These are phyloP conservation scores for Porcisia deanei DNA, from an alignment of 208 protist genomes.

Conservation along the genomic window DNA sequence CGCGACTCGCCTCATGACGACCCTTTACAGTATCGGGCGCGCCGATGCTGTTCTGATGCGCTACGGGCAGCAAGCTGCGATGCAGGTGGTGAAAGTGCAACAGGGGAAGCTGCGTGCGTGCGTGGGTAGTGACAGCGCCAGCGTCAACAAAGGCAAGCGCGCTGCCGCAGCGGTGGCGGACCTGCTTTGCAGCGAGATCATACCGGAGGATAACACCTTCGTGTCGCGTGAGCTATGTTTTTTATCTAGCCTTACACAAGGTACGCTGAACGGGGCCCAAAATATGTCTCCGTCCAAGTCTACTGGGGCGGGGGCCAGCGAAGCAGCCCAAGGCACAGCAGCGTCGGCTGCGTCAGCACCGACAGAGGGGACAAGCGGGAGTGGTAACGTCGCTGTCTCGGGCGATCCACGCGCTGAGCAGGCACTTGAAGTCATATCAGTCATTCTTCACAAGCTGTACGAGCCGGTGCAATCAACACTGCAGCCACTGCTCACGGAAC, in stretches of 20 bases:
- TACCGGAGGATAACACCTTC: conserved; percentile 23
- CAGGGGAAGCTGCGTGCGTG: conserved; percentile 24
- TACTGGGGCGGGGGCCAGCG: neutral
- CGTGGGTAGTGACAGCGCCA: neutral
- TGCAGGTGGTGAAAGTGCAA: conserved; percentile 28
- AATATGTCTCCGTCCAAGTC: neutral
- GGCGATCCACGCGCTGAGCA: conserved; percentile 15
- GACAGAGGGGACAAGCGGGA: neutral
- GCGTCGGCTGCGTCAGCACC: neutral
- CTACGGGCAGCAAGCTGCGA: conserved; percentile 44
- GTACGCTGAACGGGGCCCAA: conserved; percentile 1
- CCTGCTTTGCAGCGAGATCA: conserved; percentile 22
- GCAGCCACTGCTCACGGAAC: conserved; percentile 26
- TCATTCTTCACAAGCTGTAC: conserved; percentile 19
- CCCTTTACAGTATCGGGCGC: conserved; percentile 68
- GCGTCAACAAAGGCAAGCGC: neutral
- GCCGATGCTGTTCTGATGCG: conserved; percentile 55
- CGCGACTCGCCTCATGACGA: conserved; percentile 48
- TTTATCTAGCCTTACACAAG: conserved; percentile 15
- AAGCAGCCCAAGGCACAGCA: neutral
- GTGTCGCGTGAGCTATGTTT: conserved; percentile 27
- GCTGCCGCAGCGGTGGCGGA: conserved; percentile 26
- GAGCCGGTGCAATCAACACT: conserved; percentile 17
- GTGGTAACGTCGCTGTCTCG: conserved; percentile 4
- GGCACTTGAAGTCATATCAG: conserved; percentile 22